These are phyloP conservation scores for Cyberlindnera mrakii DNA, from an alignment of 805 yeast genomes.

Conservation along the genomic window DNA sequence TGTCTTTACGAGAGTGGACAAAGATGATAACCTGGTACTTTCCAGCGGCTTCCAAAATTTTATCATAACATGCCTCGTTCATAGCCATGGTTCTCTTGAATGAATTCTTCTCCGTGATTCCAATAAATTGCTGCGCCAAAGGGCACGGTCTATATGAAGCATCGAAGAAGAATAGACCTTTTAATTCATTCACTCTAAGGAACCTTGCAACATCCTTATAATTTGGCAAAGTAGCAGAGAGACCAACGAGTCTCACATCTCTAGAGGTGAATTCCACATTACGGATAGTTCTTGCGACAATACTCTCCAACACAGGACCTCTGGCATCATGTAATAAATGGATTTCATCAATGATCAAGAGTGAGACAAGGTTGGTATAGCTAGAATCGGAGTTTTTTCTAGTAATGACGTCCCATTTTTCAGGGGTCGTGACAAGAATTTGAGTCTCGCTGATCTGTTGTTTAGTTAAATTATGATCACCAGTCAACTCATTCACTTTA, in stretches of 20 bases:
- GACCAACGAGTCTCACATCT: constrained; percentile 67
- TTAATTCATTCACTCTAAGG: constrained; percentile 51
- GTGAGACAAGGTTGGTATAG: constrained; percentile 55
- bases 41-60: constrained; percentile 57
- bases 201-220: constrained; percentile 82
- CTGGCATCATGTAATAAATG: constrained; percentile 90
- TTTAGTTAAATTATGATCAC: constrained; percentile 75
- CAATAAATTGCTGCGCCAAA: constrained; percentile 78
- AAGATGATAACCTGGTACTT: constrained; percentile 81
- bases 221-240: constrained; percentile 92
- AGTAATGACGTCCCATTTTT: constrained; percentile 95
- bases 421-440: constrained; percentile 88
- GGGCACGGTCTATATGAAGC: constrained; percentile 89
- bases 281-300: constrained; percentile 69
- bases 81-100: constrained; percentile 73
- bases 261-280: constrained; percentile 37
- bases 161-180: constrained; percentile 77
- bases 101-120: constrained; percentile 78
- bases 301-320: constrained; percentile 90
- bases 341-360: constrained; percentile 85
- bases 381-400: constrained; percentile 69
- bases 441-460: constrained; percentile 76
- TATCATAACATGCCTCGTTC: constrained; percentile 88
- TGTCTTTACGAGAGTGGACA: constrained; percentile 92
- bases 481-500: constrained; percentile 80